Evolutionary conservation across 352 stramenopile species (phyloP).

Genomic region (Phytopythium chamaehyphon): DNA sequence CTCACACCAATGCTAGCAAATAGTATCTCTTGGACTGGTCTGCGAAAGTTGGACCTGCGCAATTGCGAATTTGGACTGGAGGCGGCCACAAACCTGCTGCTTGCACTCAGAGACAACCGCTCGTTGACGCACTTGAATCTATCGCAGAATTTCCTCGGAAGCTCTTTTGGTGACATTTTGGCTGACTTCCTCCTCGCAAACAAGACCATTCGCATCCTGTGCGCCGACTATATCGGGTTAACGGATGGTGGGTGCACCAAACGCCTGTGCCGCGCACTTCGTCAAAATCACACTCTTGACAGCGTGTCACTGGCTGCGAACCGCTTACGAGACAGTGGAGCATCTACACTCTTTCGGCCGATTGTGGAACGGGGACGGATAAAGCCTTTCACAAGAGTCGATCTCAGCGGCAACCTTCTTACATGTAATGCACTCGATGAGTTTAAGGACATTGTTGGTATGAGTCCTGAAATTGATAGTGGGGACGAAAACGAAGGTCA

Average conservation of each 20-base stretch:
- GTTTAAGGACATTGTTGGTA: constrained; percentile 31
- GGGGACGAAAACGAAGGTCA: background rate
- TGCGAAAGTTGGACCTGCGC: constrained; percentile 62
- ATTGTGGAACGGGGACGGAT: constrained; percentile 36
- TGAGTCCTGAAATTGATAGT: background rate
- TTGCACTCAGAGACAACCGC: constrained; percentile 46
- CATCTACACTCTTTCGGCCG: constrained; percentile 37
- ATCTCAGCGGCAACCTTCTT: constrained; percentile 76
- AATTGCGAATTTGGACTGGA: constrained; percentile 70
- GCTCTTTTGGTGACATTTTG: constrained; percentile 60
- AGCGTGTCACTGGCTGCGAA: constrained; percentile 66
- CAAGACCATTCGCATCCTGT: constrained; percentile 34
- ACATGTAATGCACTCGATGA: constrained; percentile 40
- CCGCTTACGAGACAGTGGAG: constrained; percentile 57
- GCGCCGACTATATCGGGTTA: constrained; percentile 64
- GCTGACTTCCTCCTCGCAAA: constrained; percentile 62
- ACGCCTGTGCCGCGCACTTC: constrained; percentile 39
- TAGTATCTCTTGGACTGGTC: constrained; percentile 7
- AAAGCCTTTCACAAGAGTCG: constrained; percentile 41
- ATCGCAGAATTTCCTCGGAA: constrained; percentile 73
- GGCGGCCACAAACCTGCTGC: constrained; percentile 47
- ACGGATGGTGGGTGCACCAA: constrained; percentile 43
- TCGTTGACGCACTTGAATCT: constrained; percentile 58
- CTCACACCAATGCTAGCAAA: constrained; percentile 59
- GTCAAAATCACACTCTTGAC: constrained; percentile 38